Conservation (phyloP, 2,329 filamentous ascomycete genomes). For the Trichoderma gracile region DNA sequence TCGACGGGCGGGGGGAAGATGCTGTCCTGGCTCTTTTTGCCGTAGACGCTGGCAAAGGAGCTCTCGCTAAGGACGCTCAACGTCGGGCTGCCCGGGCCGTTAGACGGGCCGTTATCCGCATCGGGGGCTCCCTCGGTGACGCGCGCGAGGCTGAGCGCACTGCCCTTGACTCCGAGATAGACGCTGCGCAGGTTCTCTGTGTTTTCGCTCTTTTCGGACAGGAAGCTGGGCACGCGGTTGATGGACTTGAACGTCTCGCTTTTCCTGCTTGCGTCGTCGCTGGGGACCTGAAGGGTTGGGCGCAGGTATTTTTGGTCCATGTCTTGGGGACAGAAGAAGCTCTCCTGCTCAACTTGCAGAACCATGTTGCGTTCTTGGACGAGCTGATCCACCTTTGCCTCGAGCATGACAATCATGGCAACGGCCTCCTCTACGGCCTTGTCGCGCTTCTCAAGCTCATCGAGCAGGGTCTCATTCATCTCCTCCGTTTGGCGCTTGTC, state of each 20-base stretch:
- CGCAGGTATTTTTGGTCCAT: slow-evolving; percentile 35
- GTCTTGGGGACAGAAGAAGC: slow-evolving; percentile 38
- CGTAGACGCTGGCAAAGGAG: slow-evolving; percentile 67
- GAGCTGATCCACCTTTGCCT: slow-evolving; percentile 59
- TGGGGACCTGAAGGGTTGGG: slow-evolving; percentile 26
- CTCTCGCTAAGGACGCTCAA: slow-evolving; percentile 67
- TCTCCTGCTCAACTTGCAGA: slow-evolving; percentile 50
- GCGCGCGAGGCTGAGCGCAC: slow-evolving; percentile 52
- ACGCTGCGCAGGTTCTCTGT: slow-evolving; percentile 63
- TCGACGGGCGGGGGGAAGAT: slow-evolving; percentile 34
- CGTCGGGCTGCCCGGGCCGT: slow-evolving; percentile 56
- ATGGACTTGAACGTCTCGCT: slow-evolving; percentile 44
- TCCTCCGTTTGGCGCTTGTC: slow-evolving; percentile 57
- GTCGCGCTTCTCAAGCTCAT: slow-evolving; percentile 67
- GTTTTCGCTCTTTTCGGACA: slow-evolving; percentile 60
- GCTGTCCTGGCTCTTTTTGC: slow-evolving; percentile 42
- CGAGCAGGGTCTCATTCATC: slow-evolving; percentile 58
- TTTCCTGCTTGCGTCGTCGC: slow-evolving; percentile 29
- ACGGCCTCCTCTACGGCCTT: slow-evolving; percentile 71
- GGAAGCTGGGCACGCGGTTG: slow-evolving; percentile 63
- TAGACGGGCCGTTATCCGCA: slow-evolving; percentile 37
- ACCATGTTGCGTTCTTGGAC: slow-evolving; percentile 56
- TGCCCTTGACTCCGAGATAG: slow-evolving; percentile 54
- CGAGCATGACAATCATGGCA: slow-evolving; percentile 65
- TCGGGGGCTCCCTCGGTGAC: slow-evolving; percentile 44